phyloP scores from a whole-genome alignment of 2,329 filamentous ascomycete genomes.

The Microthyrium microscopicum region DNA sequence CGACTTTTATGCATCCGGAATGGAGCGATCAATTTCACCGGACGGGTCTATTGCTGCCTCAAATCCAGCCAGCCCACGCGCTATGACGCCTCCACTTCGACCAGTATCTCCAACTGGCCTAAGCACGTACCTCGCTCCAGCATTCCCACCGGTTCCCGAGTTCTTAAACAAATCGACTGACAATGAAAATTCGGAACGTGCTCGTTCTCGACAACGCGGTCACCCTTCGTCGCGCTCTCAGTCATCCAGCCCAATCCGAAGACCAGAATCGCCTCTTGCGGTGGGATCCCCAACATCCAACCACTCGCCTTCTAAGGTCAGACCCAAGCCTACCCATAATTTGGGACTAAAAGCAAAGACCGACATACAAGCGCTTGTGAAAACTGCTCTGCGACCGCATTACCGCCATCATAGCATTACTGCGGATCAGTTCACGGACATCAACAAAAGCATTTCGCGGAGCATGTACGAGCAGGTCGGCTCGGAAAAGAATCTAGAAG shows the following conservation, averaged over 20 bases:
- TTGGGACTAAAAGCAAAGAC: no score
- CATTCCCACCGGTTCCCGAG: constrained; percentile 52
- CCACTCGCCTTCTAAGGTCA: constrained; percentile 33
- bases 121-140: constrained; percentile 55
- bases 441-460: constrained; percentile 79
- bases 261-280: no score
- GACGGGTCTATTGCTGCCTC: constrained; percentile 48
- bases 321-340: no score
- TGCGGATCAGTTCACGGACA: constrained; percentile 78
- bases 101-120: constrained; percentile 52
- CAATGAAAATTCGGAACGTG: constrained; percentile 15
- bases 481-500: constrained; percentile 34
- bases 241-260: constrained; percentile 28
- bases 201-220: constrained; percentile 26
- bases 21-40: constrained; percentile 33
- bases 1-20: constrained; percentile 21
- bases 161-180: constrained; percentile 49
- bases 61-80: constrained; percentile 49
- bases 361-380: constrained; percentile 78
- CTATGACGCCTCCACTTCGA: constrained; percentile 54
- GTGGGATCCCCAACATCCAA: constrained; percentile 48
- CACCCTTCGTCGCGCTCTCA: constrained; percentile 16
- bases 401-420: constrained; percentile 67
- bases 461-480: constrained; percentile 61
- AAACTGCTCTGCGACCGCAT: constrained; percentile 61